phyloP scores from a whole-genome alignment of 2,329 filamentous ascomycete species.

The Alternaria solani region DNA sequence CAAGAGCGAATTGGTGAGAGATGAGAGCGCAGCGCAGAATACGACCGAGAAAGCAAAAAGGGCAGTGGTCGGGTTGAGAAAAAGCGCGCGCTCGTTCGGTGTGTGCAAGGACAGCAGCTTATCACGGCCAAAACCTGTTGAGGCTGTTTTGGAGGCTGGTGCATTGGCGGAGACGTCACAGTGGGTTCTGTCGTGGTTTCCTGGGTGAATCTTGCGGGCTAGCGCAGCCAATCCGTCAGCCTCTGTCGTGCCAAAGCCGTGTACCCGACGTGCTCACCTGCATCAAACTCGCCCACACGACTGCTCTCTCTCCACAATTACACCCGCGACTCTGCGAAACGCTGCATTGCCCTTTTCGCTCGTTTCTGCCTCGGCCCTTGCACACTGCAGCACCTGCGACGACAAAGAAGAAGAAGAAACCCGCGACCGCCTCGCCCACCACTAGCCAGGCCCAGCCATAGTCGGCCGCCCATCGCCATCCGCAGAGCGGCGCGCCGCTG shows the following conservation, averaged over 20 bases:
- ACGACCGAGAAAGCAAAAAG: not conserved
- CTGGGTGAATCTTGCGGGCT: slow-evolving; percentile 15
- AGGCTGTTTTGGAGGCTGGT: slow-evolving; percentile 13
- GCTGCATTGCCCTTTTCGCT: not conserved
- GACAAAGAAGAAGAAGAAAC: slow-evolving; percentile 3
- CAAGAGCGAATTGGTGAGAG: not conserved
- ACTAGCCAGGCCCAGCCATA: slow-evolving; percentile 8
- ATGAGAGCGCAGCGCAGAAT: not conserved
- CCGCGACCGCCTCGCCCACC: slow-evolving; percentile 3
- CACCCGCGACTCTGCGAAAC: slow-evolving; percentile 2
- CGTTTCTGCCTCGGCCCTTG: not conserved
- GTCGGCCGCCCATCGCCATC: slow-evolving; percentile 13
- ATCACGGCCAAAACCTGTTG: slow-evolving; percentile 18
- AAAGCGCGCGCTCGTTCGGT: not conserved
- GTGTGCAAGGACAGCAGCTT: not conserved
- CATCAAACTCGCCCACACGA: slow-evolving; percentile 2
- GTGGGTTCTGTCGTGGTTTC: slow-evolving; percentile 15
- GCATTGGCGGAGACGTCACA: slow-evolving; percentile 21
- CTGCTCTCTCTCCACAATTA: not conserved
- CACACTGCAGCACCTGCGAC: not conserved
- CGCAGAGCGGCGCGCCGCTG: slow-evolving; percentile 25
- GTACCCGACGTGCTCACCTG: slow-evolving; percentile 15
- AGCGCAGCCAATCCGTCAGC: slow-evolving; percentile 20
- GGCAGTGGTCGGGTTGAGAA: not conserved
- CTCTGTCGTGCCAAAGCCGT: slow-evolving; percentile 24